These are phyloP conservation scores for Microascus cirrosus DNA, from an alignment of 2,329 filamentous ascomycete species.

Conservation along the genomic window DNA sequence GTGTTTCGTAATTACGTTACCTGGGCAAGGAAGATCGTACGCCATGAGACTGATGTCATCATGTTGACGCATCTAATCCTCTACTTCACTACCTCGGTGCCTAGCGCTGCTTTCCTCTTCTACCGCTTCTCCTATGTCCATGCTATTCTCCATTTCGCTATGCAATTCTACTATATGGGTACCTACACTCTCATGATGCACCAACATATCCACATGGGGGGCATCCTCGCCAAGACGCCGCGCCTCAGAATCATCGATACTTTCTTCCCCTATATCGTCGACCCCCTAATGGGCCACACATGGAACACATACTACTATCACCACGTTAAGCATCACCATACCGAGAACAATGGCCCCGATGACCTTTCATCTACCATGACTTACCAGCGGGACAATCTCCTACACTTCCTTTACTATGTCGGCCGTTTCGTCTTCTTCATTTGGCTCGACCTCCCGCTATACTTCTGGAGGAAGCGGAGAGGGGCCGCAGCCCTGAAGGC, in stretches of 20 bases:
- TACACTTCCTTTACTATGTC: slow-evolving; percentile 60
- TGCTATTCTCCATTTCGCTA: slow-evolving; percentile 51
- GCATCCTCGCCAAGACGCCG: slow-evolving; percentile 47
- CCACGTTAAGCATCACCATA: slow-evolving; percentile 75
- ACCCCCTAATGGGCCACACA: slow-evolving; percentile 71
- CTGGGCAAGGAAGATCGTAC: slow-evolving; percentile 44
- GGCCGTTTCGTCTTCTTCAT: slow-evolving; percentile 62
- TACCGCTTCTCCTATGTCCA: slow-evolving; percentile 57
- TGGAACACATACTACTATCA: slow-evolving; percentile 83
- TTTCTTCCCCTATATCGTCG: slow-evolving; percentile 60
- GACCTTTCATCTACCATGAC: slow-evolving; percentile 57
- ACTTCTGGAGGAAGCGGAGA: slow-evolving; percentile 58
- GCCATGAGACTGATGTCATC: slow-evolving; percentile 60
- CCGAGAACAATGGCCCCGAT: slow-evolving; percentile 25
- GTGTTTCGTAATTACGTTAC: slow-evolving; percentile 49
- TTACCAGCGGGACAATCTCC: slow-evolving; percentile 59
- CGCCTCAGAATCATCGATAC: slow-evolving; percentile 39
- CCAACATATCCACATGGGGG: slow-evolving; percentile 71
- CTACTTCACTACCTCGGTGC: slow-evolving; percentile 59
- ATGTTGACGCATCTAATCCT: slow-evolving; percentile 68
- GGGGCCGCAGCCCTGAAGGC: slow-evolving; percentile 39
- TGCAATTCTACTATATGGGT: slow-evolving; percentile 60
- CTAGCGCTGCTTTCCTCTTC: slow-evolving; percentile 56
- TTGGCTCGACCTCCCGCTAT: slow-evolving; percentile 65
- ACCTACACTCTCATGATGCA: slow-evolving; percentile 75